Percentiles rank a stretch among this genome's conserved stretches.
These are phyloP conservation scores for Xerocomus spinulosus DNA, from an alignment of 768 basidiomycete genomes.

Conservation along the genomic window DNA sequence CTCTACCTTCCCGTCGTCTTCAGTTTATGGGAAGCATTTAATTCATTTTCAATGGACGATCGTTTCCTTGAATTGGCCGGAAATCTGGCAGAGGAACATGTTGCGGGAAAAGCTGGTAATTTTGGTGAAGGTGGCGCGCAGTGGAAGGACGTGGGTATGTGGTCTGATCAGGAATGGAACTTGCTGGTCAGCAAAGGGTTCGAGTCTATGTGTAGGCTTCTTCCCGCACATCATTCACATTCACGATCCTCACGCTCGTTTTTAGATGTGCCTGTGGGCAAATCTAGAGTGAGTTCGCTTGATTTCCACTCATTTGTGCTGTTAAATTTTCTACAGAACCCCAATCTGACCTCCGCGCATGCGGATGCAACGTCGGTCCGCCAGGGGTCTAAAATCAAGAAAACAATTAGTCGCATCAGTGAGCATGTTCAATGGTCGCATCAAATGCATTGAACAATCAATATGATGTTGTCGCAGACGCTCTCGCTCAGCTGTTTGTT, in stretches of 20 bases:
- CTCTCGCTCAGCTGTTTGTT: slow-evolving; percentile 79
- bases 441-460: background rate
- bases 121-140: slow-evolving; percentile 50
- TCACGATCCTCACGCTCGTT: slow-evolving; percentile 36
- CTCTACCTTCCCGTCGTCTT: slow-evolving; percentile 70
- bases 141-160: slow-evolving; percentile 88
- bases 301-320: background rate
- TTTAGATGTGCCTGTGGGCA: slow-evolving; percentile 48
- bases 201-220: slow-evolving; percentile 63
- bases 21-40: slow-evolving; percentile 75
- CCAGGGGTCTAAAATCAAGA: slow-evolving; percentile 62
- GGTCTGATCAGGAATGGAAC: slow-evolving; percentile 80
- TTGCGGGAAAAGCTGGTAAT: slow-evolving; percentile 54
- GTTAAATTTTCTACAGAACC: slow-evolving; percentile 39
- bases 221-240: background rate
- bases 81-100: slow-evolving; percentile 66
- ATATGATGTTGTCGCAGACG: slow-evolving; percentile 40
- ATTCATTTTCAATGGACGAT: slow-evolving; percentile 70
- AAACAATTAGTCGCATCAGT: slow-evolving; percentile 62
- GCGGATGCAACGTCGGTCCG: slow-evolving; percentile 62
- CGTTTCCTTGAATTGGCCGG: slow-evolving; percentile 69
- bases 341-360: slow-evolving; percentile 61
- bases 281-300: slow-evolving; percentile 46
- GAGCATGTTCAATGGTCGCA: background rate
- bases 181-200: slow-evolving; percentile 79